Evolutionary conservation across 352 stramenopile genomes (phyloP), one percentile per base, ranked within the genome.

Genomic region (Lagenidium giganteum): DNA sequence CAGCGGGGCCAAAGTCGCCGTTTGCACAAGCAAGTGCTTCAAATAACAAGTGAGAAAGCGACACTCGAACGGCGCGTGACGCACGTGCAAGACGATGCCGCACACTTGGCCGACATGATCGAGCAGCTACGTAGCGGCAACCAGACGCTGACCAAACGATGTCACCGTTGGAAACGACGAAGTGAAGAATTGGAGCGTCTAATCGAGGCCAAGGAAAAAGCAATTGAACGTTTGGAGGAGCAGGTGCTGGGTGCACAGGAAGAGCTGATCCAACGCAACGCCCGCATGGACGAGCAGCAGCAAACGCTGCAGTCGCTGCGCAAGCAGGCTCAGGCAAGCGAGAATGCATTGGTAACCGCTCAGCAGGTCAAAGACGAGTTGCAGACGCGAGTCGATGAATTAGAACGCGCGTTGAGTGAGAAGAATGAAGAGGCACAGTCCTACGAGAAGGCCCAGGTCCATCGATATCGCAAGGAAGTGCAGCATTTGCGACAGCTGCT

Each of bases 401-500:
- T 62, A 14, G 45, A 60, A 16, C 31, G 14, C 0, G 59, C 77
- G 14, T 11, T 76, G 0, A 43, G 60, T 4, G 39, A 58, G 20
- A 25, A 64, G 5, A 51, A 60, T 16, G 42, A 54, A 47, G 45
- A 63, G 4, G 42, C 26, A 8, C 39, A 61, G n/a, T 36, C 23
- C 1, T 22, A 65, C 1, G 27, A 48, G 3, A 28, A 61, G 2
- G 13, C 18, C 3, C 48, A 57, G 29, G 16, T 30, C 22, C 29
- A 62, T 3, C 23, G 38, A 24, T 71, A 70, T 22, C 52, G 59
- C 18, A 65, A 58, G 3, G 70, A 86, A 34, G 20, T 83, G 1
- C 23, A 55, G 16, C 57, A 64, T 16, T 61, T 80, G 57, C 70
- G 60, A 4, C 60, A 78, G 18, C 36, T 86, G 29, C 55, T 86